Evolutionary conservation across 768 basidiomycete species (phyloP), one percentile per base, ranked within the genome.

Genomic region (Royoungia palumana): DNA sequence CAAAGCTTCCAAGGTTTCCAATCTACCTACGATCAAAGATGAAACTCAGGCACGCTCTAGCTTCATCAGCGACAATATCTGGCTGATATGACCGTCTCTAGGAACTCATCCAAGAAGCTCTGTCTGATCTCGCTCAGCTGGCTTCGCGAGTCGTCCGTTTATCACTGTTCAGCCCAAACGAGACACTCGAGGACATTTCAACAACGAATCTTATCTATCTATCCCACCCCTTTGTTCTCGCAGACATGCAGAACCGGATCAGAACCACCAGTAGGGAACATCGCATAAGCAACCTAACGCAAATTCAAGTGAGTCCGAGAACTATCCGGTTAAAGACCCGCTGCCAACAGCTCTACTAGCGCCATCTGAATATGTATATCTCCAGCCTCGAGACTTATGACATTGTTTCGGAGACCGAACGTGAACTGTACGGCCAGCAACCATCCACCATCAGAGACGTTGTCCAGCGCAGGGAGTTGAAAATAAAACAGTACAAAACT

Each of bases 401-500:
- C 28, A 74, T 93, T 39, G 69, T 91, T 9, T 75, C 84, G 0
- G 74, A 78, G 27, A 72, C 75, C 3, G 85, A 90, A 56, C 77
- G 77, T 39, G 67, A 65, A 12, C 61, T 91, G 11, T 78, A 83
- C 55, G 71, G 68, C 37, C 75, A 74, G 40, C 75, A 73, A 44
- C 55, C 76, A 10, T 72, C 74, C 9, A 58, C 71, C n/a, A 66
- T 83, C 41, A 67, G 60, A 10, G 87, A 97, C 65, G 78, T 85
- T 17, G 78, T 81, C 2, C 80, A 77, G 61, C 76, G 87, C 47
- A 72, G 96, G 56, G 93, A 95, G 56, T 66, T 85, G 28, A 99
- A 96, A 73, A 96, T 99, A 54, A 83, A 81, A 52, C 94, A 94
- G 63, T 97, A 82, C 67, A 83, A 85, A 67, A 79, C 81, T 48